Percentiles rank a stretch among this genome's conserved stretches.
These are phyloP conservation scores for Hortiboletus rubellus DNA, from an alignment of 1,284 basidiomycete species.

Conservation along the genomic window DNA sequence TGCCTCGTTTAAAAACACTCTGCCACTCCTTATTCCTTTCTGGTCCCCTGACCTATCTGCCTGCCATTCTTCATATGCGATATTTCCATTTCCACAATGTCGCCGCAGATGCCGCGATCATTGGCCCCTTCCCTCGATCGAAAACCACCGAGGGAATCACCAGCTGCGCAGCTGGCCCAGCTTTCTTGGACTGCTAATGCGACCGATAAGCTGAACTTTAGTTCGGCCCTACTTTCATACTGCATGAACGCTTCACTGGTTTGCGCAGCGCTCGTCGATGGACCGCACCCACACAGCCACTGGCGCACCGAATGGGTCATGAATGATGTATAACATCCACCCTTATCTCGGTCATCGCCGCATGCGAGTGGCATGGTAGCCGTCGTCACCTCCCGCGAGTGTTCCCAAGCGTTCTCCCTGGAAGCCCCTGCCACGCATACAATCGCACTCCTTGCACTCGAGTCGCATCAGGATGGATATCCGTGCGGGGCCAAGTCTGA, in stretches of 20 bases:
- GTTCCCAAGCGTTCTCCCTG: slow-evolving; percentile 11
- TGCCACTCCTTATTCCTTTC: too few species aligned
- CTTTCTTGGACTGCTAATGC: not conserved
- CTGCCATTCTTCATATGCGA: too few species aligned
- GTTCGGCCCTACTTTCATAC: not conserved
- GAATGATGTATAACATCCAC: slow-evolving; percentile 3
- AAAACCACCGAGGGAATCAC: slow-evolving; percentile 20
- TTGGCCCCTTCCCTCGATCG: slow-evolving; percentile 1
- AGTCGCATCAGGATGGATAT: not conserved
- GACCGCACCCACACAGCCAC: slow-evolving; percentile 17
- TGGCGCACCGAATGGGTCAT: not conserved
- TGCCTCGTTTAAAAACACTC: slow-evolving; percentile 8
- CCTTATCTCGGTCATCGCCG: slow-evolving; percentile 32
- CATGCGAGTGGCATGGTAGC: not conserved
- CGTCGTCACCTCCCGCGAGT: slow-evolving; percentile 27
- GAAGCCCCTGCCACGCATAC: not conserved
- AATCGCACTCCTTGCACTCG: not conserved
- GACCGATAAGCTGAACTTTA: not conserved
- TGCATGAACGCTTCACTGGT: not conserved
- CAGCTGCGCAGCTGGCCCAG: too few species aligned
- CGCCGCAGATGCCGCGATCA: slow-evolving; percentile 23
- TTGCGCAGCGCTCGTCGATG: slow-evolving; percentile 12
- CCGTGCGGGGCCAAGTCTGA: not conserved
- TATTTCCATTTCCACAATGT: slow-evolving; percentile 14
- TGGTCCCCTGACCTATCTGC: too few species aligned